These are phyloP conservation scores for Pythium rishiriense DNA, from an alignment of 352 stramenopile genomes.

Conservation along the genomic window DNA sequence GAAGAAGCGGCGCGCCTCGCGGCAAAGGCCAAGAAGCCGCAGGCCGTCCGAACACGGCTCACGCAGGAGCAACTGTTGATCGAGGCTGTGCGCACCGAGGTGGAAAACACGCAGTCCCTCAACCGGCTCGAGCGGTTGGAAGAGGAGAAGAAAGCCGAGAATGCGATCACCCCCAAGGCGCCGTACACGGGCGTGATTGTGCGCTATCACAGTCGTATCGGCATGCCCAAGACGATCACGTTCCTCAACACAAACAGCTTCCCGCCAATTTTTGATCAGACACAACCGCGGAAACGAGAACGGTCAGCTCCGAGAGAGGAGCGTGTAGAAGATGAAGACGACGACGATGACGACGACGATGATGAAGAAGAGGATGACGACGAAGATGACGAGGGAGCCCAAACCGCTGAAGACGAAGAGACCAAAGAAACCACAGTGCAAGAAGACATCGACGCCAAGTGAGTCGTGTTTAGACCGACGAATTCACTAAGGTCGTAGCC, in stretches of 20 bases:
- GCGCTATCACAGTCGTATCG: slow-evolving; percentile 64
- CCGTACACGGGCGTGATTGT: slow-evolving; percentile 73
- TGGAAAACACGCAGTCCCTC: slow-evolving; percentile 81
- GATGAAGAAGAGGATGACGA: slow-evolving; percentile 35
- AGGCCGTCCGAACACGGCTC: slow-evolving; percentile 31
- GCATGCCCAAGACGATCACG: slow-evolving; percentile 73
- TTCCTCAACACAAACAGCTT: slow-evolving; percentile 76
- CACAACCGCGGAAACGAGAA: slow-evolving; percentile 55
- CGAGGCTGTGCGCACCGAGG: slow-evolving; percentile 76
- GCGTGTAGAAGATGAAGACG: slow-evolving; percentile 32
- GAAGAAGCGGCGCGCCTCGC: slow-evolving; percentile 50
- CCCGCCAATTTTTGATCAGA: slow-evolving; percentile 66
- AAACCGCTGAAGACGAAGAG: slow-evolving; percentile 10
- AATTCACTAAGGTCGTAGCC: no score
- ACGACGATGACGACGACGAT: slow-evolving; percentile 29
- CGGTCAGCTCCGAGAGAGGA: slow-evolving; percentile 32
- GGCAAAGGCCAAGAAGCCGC: slow-evolving; percentile 41
- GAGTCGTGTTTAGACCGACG: not conserved
- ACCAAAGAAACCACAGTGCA: slow-evolving; percentile 1
- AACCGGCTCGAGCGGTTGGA: slow-evolving; percentile 76
- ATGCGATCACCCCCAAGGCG: slow-evolving; percentile 54
- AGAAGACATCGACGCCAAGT: slow-evolving; percentile 13
- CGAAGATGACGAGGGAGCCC: slow-evolving; percentile 28
- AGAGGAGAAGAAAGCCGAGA: slow-evolving; percentile 81
- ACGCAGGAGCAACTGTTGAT: slow-evolving; percentile 69